A percentile compares a stretch with the other conserved stretches of the same genome.
These are phyloP conservation scores for Avena eriantha DNA, from an alignment of 176 grass and related monocot genomes.

Conservation along the genomic window DNA sequence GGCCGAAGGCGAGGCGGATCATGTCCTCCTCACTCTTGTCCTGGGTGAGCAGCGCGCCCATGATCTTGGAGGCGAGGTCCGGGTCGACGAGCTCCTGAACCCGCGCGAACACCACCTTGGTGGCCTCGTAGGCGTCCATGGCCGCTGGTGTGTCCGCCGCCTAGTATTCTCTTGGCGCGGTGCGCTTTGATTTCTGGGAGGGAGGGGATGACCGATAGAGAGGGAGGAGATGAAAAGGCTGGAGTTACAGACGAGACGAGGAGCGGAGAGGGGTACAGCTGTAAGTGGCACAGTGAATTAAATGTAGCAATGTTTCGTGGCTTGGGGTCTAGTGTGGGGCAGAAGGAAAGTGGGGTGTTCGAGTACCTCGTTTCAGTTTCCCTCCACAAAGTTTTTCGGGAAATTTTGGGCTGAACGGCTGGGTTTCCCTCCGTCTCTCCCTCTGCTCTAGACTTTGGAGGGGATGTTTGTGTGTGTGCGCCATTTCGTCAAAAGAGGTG, in stretches of 20 bases:
- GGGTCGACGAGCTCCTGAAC: constrained; percentile 66
- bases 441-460: neutral
- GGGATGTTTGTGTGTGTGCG: neutral
- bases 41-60: constrained; percentile 66
- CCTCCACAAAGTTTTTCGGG: constrained; percentile 11
- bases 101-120: constrained; percentile 69
- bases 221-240: constrained; percentile 8
- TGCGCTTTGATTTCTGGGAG: constrained; percentile 13
- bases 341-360: neutral
- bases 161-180: neutral
- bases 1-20: constrained; percentile 82
- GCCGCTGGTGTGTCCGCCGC: neutral
- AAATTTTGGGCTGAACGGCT: neutral
- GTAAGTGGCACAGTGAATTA: constrained; percentile 25
- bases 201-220: neutral
- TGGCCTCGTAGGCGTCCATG: constrained; percentile 84
- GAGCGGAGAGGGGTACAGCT: constrained; percentile 15
- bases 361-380: constrained; percentile 9
- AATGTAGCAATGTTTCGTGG: neutral
- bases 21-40: constrained; percentile 77
- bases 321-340: neutral
- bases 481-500: neutral
- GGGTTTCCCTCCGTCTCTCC: neutral
- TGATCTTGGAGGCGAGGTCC: constrained; percentile 74
- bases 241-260: constrained; percentile 23